phyloP scores from a whole-genome alignment of 176 grass and related monocot genomes.

The Ensete glaucum region DNA sequence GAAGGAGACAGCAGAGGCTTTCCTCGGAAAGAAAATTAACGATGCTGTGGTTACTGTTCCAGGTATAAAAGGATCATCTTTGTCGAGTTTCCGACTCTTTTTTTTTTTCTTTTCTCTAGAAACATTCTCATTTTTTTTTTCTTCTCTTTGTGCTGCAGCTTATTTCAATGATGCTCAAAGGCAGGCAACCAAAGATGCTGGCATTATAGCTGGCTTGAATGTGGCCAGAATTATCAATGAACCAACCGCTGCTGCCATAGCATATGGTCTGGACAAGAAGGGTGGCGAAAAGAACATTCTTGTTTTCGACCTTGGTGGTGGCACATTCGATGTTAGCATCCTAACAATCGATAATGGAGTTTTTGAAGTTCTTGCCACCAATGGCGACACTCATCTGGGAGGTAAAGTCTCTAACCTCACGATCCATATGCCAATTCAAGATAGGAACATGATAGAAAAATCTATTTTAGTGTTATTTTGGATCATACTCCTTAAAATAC shows the following conservation, averaged over 20 bases:
- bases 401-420: slow-evolving; percentile 3
- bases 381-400: slow-evolving; percentile 73
- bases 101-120: neutral
- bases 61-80: slow-evolving; percentile 7
- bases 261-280: slow-evolving; percentile 65
- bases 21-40: slow-evolving; percentile 51
- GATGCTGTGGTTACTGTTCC: slow-evolving; percentile 63
- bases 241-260: slow-evolving; percentile 58
- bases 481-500: too few species aligned
- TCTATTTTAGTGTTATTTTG: too few species aligned
- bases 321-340: slow-evolving; percentile 62
- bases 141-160: slow-evolving; percentile 20
- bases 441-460: slow-evolving; percentile 9
- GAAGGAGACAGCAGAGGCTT: slow-evolving; percentile 63
- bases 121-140: neutral
- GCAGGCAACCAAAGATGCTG: slow-evolving; percentile 72
- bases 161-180: slow-evolving; percentile 79
- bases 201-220: slow-evolving; percentile 49
- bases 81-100: neutral
- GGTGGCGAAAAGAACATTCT: slow-evolving; percentile 43
- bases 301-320: slow-evolving; percentile 48
- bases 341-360: slow-evolving; percentile 52
- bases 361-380: slow-evolving; percentile 55
- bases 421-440: too few species aligned
- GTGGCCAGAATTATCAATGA: slow-evolving; percentile 53